Conservation (phyloP, 2,329 filamentous ascomycete genomes). For the Gliomastix tumulicola region DNA sequence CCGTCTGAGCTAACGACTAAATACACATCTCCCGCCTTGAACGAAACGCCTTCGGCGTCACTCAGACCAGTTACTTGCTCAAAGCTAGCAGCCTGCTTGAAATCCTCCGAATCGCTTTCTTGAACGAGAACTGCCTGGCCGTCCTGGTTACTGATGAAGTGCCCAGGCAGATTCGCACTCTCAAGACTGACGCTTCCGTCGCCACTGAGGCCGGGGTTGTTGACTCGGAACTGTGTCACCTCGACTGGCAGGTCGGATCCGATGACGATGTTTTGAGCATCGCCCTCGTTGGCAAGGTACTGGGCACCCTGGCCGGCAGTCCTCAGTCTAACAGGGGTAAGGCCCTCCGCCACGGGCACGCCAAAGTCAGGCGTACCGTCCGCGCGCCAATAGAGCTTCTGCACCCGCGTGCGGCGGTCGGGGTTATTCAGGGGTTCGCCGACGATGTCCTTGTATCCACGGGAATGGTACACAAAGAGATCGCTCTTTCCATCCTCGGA, state of each 20-base stretch:
- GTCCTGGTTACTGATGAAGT: not conserved
- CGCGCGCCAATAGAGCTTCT: slow-evolving; percentile 19
- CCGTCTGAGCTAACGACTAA: too few species aligned
- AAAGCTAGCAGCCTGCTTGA: slow-evolving; percentile 1
- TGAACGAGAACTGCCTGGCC: not conserved
- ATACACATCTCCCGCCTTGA: too few species aligned
- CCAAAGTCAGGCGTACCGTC: slow-evolving; percentile 20
- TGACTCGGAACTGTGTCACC: slow-evolving; percentile 14
- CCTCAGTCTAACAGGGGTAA: slow-evolving; percentile 12
- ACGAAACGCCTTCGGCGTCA: not conserved
- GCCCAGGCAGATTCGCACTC: slow-evolving; percentile 12
- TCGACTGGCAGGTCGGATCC: slow-evolving; percentile 3
- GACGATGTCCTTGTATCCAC: slow-evolving; percentile 14
- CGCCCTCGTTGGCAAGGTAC: slow-evolving; percentile 8
- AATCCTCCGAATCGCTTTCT: not conserved
- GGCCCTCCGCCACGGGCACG: slow-evolving; percentile 14
- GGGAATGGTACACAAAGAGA: slow-evolving; percentile 17
- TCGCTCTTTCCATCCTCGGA: slow-evolving; percentile 19
- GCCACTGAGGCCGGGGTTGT: slow-evolving; percentile 12
- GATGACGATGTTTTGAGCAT: slow-evolving; percentile 1
- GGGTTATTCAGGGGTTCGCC: slow-evolving; percentile 16
- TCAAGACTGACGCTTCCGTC: slow-evolving; percentile 13
- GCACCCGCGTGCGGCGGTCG: slow-evolving; percentile 16
- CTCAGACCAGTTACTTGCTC: not conserved
- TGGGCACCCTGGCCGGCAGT: slow-evolving; percentile 4